Percentiles rank a stretch among this genome's conserved stretches.
Conservation (phyloP, 441 rosid genomes). For the Cnidoscolus chayamansa region DNA sequence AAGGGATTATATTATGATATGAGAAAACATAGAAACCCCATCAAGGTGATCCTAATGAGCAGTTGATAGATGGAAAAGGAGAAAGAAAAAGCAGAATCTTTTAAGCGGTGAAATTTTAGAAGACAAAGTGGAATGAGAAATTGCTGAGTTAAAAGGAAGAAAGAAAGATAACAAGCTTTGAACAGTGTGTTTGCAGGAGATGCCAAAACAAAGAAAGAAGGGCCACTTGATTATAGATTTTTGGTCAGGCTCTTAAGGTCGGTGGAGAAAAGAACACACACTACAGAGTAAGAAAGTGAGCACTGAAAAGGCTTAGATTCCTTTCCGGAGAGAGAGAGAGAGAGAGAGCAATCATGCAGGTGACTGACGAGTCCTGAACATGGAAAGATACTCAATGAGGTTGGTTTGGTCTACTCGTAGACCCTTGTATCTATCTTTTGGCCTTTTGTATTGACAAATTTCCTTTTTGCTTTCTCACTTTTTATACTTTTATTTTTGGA, state of each 20-base stretch:
- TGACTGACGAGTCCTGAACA: slow-evolving; percentile 5
- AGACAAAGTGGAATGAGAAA: background rate
- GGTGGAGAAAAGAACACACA: slow-evolving; percentile 21
- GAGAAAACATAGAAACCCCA: background rate
- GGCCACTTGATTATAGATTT: slow-evolving; percentile 28
- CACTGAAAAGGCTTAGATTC: slow-evolving; percentile 30
- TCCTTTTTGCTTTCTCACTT: no score
- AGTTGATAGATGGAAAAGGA: background rate
- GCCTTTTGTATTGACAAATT: no score
- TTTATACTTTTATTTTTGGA: no score
- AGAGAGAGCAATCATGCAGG: background rate
- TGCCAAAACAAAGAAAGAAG: slow-evolving; percentile 26
- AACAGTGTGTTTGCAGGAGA: slow-evolving; percentile 23
- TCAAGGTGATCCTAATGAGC: background rate
- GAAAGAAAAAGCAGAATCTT: background rate
- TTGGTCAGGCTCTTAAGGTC: background rate
- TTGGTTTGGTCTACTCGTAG: background rate
- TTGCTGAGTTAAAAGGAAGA: background rate
- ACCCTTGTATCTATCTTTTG: no score
- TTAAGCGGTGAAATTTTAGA: slow-evolving; percentile 6
- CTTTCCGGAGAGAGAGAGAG: slow-evolving; percentile 24
- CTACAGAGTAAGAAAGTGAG: background rate
- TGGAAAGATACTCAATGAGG: background rate
- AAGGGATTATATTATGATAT: background rate
- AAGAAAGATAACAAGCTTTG: slow-evolving; percentile 9